Conservation (phyloP, 75 land plant species). For the Pinus taeda region DNA sequence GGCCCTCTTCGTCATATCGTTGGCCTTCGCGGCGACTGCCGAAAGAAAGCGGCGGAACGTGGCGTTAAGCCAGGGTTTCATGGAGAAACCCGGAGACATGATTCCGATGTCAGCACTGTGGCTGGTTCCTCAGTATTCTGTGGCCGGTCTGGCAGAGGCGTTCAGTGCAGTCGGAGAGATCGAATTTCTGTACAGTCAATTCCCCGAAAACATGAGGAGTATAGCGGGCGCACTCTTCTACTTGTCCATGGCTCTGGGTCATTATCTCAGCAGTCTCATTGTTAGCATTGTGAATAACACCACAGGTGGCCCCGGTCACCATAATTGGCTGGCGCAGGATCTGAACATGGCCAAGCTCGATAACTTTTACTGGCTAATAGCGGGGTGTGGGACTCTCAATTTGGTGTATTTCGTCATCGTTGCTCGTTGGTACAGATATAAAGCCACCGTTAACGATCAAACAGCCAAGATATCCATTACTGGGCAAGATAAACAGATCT, state of each 20-base stretch:
- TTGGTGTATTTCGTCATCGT: slow-evolving; percentile 36
- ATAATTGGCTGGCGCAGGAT: slow-evolving; percentile 46
- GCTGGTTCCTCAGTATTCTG: too few species aligned
- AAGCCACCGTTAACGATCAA: not conserved
- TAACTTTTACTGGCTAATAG: slow-evolving; percentile 46
- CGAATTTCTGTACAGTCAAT: too few species aligned
- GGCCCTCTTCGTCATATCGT: too few species aligned
- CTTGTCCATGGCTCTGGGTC: slow-evolving; percentile 41
- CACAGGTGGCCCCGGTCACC: slow-evolving; percentile 24
- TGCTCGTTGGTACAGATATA: slow-evolving; percentile 54
- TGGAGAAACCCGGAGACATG: too few species aligned
- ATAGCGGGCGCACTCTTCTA: slow-evolving; percentile 52
- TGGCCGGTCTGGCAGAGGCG: too few species aligned
- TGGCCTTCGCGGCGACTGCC: too few species aligned
- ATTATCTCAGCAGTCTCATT: slow-evolving; percentile 50
- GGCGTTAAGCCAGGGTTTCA: too few species aligned
- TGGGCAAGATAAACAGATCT: too few species aligned
- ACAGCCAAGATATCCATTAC: too few species aligned
- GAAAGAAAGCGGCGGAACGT: too few species aligned
- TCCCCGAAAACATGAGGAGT: slow-evolving; percentile 9
- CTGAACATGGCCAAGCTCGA: slow-evolving; percentile 50
- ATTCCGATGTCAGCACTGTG: too few species aligned
- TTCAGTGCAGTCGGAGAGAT: too few species aligned
- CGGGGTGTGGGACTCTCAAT: slow-evolving; percentile 34
- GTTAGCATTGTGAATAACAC: slow-evolving; percentile 45